Conservation (phyloP, 164 flowering plant species). For the Buxus sempervirens region DNA sequence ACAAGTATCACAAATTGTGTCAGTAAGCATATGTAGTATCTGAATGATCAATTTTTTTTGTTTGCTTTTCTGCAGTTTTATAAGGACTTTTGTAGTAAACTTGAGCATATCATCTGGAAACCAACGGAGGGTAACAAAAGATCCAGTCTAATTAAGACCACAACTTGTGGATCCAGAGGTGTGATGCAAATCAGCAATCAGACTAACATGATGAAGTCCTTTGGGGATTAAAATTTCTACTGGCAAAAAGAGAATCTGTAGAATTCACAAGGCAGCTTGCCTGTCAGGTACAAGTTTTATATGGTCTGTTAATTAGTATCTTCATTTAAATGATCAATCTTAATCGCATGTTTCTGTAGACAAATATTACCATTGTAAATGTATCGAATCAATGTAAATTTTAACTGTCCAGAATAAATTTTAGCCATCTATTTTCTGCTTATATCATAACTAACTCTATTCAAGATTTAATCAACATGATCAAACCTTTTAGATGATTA, state of each 20-base stretch:
- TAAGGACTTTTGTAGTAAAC: conserved; percentile 45
- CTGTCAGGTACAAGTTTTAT: too few species aligned
- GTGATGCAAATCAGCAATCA: conserved; percentile 22
- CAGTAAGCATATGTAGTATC: not conserved
- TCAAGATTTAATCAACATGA: too few species aligned
- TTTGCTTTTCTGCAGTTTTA: conserved; percentile 45
- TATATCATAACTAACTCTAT: too few species aligned
- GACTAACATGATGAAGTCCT: not conserved
- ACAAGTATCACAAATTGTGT: not conserved
- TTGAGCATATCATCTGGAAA: conserved; percentile 61
- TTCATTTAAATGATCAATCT: too few species aligned
- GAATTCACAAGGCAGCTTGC: too few species aligned
- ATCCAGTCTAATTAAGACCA: conserved; percentile 35
- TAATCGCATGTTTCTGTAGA: too few species aligned
- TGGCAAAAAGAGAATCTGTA: not conserved
- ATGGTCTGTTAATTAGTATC: too few species aligned
- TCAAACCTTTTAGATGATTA: too few species aligned
- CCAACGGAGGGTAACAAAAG: conserved; percentile 31
- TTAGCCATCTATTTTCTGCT: too few species aligned
- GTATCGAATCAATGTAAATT: too few species aligned
- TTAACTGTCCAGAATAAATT: too few species aligned
- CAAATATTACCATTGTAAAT: too few species aligned
- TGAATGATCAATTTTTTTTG: not conserved
- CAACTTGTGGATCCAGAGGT: conserved; percentile 39
- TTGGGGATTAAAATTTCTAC: not conserved